Percentiles rank a stretch among this genome's conserved stretches.
Conservation (phyloP, 306 rosid genomes). For the Vigna radiata region DNA sequence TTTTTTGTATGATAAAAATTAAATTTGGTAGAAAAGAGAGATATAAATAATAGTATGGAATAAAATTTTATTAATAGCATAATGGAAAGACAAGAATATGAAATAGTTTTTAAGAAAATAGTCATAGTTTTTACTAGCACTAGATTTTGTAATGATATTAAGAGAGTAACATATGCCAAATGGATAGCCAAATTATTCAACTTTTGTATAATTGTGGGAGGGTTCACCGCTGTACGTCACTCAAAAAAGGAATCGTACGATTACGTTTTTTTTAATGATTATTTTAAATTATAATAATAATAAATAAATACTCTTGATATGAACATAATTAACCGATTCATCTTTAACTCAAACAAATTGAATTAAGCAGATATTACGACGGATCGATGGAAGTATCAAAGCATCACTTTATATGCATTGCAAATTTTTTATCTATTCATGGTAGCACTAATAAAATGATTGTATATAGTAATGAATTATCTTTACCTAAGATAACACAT, state of each 20-base stretch:
- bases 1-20: background rate
- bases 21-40: background rate
- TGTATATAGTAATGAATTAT: too few relatives aligned
- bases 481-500: too few relatives aligned
- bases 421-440: too few relatives aligned
- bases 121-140: background rate
- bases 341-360: too few relatives aligned
- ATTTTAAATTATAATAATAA: background rate
- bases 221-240: conserved; percentile 23
- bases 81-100: background rate
- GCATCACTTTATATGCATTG: too few relatives aligned
- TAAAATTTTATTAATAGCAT: background rate
- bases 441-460: too few relatives aligned
- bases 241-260: background rate
- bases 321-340: too few relatives aligned
- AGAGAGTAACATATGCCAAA: background rate
- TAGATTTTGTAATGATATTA: background rate
- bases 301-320: background rate
- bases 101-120: background rate
- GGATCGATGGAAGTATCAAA: too few relatives aligned
- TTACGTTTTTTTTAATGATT: background rate
- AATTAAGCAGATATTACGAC: too few relatives aligned
- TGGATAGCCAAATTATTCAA: background rate
- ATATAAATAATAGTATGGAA: background rate
- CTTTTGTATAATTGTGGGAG: background rate